phyloP scores from a whole-genome alignment of 163 green algal species.

The Chlorella variabilis region DNA sequence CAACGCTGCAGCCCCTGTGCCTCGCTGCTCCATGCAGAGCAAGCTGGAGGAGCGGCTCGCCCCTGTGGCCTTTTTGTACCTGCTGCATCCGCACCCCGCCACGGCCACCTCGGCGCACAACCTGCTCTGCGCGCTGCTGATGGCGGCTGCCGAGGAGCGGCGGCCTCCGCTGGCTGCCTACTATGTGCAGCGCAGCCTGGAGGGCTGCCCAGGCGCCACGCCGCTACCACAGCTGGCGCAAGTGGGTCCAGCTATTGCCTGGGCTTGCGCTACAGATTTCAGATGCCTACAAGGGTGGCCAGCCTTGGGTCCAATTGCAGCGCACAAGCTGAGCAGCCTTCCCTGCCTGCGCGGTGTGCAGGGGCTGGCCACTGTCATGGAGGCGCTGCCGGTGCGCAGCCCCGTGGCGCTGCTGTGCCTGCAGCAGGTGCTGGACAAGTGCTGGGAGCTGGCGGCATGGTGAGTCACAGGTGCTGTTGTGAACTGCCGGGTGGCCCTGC shows the following conservation, averaged over 20 bases:
- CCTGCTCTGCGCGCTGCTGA: constrained; percentile 45
- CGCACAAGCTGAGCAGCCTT: too few species aligned
- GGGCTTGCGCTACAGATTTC: neutral
- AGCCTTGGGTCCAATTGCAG: too few species aligned
- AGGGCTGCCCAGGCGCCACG: constrained; percentile 43
- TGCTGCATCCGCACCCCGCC: constrained; percentile 45
- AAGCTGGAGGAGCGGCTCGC: constrained; percentile 15
- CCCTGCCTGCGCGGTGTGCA: neutral
- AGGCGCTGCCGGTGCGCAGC: constrained; percentile 40
- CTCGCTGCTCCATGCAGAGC: too few species aligned
- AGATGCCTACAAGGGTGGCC: neutral
- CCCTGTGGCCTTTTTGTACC: constrained; percentile 49
- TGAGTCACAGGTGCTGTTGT: neutral
- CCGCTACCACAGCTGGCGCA: constrained; percentile 12
- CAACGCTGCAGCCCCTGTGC: too few species aligned
- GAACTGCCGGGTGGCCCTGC: too few species aligned
- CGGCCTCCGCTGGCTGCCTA: constrained; percentile 46
- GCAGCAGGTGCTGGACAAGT: constrained; percentile 28
- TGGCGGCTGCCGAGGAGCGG: neutral
- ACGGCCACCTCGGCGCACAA: constrained; percentile 36
- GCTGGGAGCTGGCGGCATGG: constrained; percentile 14
- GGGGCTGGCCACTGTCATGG: constrained; percentile 35
- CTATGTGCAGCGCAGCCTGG: constrained; percentile 51
- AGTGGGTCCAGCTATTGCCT: neutral
- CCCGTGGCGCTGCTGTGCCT: constrained; percentile 40